Conservation (phyloP, 495 filamentous ascomycete species). For the Penicillium argentinense region DNA sequence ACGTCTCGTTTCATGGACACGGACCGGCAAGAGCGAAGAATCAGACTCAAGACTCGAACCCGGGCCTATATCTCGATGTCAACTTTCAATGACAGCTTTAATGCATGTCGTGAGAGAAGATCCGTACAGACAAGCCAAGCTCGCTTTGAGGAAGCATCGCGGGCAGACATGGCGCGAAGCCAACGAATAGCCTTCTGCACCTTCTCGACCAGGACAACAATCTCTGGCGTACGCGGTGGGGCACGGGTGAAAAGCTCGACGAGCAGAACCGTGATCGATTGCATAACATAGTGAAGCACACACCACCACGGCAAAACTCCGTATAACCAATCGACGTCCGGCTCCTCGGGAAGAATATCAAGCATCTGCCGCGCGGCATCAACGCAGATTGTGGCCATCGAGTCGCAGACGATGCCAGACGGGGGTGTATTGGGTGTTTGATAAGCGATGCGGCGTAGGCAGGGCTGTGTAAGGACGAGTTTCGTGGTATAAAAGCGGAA, state of each 20-base stretch:
- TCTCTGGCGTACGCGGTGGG: conserved; percentile 33
- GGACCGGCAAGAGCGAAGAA: too few relatives aligned
- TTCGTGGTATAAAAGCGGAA: conserved; percentile 56
- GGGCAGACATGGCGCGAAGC: conserved; percentile 47
- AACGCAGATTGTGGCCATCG: conserved; percentile 51
- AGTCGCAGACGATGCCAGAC: conserved; percentile 39
- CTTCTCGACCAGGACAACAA: conserved; percentile 37
- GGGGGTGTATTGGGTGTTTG: neutral
- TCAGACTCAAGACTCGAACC: too few relatives aligned
- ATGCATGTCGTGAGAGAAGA: conserved; percentile 18
- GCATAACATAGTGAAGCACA: conserved; percentile 59
- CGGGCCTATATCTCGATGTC: conserved; percentile 7
- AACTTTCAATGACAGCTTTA: conserved; percentile 5
- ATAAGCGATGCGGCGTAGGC: conserved; percentile 50
- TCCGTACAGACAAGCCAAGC: conserved; percentile 37
- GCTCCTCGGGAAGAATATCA: conserved; percentile 42
- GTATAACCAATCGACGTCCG: conserved; percentile 41
- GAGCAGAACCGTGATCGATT: conserved; percentile 55
- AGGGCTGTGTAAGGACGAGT: conserved; percentile 59
- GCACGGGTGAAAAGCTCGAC: conserved; percentile 50
- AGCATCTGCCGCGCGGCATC: conserved; percentile 49
- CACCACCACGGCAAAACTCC: conserved; percentile 58
- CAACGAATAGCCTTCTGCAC: conserved; percentile 50
- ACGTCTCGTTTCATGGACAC: too few relatives aligned
- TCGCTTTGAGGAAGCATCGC: conserved; percentile 45